Evolutionary conservation across 495 filamentous ascomycete species (phyloP), one percentile per base, ranked within the genome.

Genomic region (Aspergillus cristatus): DNA sequence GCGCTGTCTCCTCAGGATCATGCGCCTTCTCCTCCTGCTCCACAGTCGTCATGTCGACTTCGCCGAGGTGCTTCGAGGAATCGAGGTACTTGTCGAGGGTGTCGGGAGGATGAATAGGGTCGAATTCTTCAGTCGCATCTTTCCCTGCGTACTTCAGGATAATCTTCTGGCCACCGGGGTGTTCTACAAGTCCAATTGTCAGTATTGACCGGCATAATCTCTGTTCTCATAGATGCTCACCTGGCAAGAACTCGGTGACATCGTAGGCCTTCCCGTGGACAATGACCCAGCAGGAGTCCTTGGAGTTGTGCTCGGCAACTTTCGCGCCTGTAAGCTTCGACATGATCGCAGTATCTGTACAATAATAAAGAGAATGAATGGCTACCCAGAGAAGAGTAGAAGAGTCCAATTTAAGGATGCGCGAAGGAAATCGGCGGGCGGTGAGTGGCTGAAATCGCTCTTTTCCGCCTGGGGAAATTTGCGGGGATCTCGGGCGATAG

Each of bases 251-350:
- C 38, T 93, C 87, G 30, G 84, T 83, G 31, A 91, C 81, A 62
- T 96, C 89, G 69, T 95, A 96, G 47, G 90, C 86, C 47, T 83
- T 84, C 41, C 82, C 78, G 67, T 96, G 88, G 48, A 96, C 78
- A 51, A 96, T 80, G 50, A 87, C 79, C 78, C 82, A 86, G 39
- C 78, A 76, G 11, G 79, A 81, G 53, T 94, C 83, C 42, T 82
- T 79, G 45, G 76, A 82, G 65, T 84, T 89, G 69, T 96, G 84
- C 61, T 79, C 73, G 34, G 81, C 79, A 51, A 95, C 83, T 44
- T 81, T 76, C 16, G 71, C 76, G 58, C 84, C 85, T 32, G 82
- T 84, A 54, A 86, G 57, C 41, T 70, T 71, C 34, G 32, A 20
- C 32, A 24, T 24, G 4, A 4, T 24, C 20, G 8, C 20, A 24